phyloP scores from a whole-genome alignment of 116 monocot genomes.

The Trichopus zeylanicus region DNA sequence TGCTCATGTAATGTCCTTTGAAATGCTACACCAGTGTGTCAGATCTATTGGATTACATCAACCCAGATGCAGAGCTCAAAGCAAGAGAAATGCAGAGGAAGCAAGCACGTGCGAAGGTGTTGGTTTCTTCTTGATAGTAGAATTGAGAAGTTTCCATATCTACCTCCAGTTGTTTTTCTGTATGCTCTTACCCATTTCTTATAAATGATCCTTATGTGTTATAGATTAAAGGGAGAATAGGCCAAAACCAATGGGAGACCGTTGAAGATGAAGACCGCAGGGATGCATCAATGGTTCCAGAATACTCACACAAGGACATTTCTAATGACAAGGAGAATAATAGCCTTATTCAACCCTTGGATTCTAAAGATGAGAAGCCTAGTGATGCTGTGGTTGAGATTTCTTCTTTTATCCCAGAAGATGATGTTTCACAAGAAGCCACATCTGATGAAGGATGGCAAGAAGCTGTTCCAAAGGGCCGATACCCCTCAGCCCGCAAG shows the following conservation, averaged over 20 bases:
- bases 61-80: constrained; percentile 84
- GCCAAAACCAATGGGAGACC: constrained; percentile 52
- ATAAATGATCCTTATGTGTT: neutral
- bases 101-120: constrained; percentile 82
- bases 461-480: constrained; percentile 77
- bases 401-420: constrained; percentile 16
- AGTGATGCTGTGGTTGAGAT: constrained; percentile 11
- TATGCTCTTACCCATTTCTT: neutral
- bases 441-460: constrained; percentile 93
- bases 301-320: constrained; percentile 20
- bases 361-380: constrained; percentile 41
- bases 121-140: neutral
- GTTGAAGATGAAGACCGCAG: constrained; percentile 52
- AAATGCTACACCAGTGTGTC: constrained; percentile 57
- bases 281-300: constrained; percentile 17
- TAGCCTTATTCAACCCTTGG: constrained; percentile 16
- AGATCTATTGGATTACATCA: constrained; percentile 96
- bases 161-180: neutral
- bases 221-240: constrained; percentile 61
- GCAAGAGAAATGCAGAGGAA: constrained; percentile 80
- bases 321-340: constrained; percentile 59
- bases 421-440: constrained; percentile 30
- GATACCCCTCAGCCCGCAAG: constrained; percentile 44
- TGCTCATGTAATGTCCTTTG: neutral
- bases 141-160: neutral